phyloP scores from a whole-genome alignment of 305 asterid genomes.

The Fraxinus baroniana region DNA sequence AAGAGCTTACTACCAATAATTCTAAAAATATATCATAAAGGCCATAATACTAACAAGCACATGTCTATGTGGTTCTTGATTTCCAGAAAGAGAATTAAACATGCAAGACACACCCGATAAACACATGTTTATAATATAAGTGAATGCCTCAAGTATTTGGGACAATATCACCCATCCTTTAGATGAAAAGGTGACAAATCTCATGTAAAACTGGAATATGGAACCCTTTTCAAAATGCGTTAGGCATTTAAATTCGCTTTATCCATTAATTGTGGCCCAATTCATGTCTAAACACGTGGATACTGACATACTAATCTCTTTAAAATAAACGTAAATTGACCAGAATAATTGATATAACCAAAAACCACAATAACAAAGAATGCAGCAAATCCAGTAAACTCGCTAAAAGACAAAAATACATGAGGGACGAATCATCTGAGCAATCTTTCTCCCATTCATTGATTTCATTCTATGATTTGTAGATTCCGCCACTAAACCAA shows the following conservation, averaged over 20 bases:
- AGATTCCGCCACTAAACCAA: conserved; percentile 10
- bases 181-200: not conserved
- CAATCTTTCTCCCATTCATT: not conserved
- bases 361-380: not conserved
- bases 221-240: not conserved
- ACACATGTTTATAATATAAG: not conserved
- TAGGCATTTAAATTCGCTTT: not conserved
- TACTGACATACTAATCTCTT: not conserved
- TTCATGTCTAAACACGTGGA: not conserved
- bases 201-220: not conserved
- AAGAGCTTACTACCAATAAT: not conserved
- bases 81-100: not conserved
- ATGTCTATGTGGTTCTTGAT: not conserved
- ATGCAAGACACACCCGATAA: not conserved
- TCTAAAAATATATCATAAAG: not conserved
- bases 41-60: not conserved
- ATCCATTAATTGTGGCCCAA: not conserved
- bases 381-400: not conserved
- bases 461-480: not conserved
- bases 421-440: not conserved
- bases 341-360: not conserved
- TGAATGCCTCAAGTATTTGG: not conserved
- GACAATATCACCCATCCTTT: not conserved
- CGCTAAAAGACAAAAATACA: not conserved
- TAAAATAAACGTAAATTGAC: not conserved